These are phyloP conservation scores for Microdochium paspali DNA, from an alignment of 2,329 filamentous ascomycete species.

Conservation along the genomic window DNA sequence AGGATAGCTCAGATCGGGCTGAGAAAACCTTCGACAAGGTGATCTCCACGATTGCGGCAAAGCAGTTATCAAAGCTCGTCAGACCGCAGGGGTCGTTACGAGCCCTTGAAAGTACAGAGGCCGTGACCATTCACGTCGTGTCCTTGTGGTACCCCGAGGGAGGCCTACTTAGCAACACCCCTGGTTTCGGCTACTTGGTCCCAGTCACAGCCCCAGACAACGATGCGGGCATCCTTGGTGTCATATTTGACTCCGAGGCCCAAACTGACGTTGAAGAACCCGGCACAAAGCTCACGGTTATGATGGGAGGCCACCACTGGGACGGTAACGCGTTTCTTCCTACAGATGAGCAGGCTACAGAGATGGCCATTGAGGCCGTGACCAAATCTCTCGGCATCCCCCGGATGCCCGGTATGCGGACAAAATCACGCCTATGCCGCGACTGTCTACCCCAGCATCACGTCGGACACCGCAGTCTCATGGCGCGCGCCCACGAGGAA, in stretches of 20 bases:
- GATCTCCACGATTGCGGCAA: slow-evolving; percentile 53
- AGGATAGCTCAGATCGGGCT: slow-evolving; percentile 7
- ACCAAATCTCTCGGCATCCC: slow-evolving; percentile 66
- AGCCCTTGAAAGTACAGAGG: slow-evolving; percentile 42
- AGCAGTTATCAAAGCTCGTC: slow-evolving; percentile 29
- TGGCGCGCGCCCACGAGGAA: slow-evolving; percentile 46
- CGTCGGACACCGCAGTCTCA: slow-evolving; percentile 62
- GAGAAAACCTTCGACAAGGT: slow-evolving; percentile 41
- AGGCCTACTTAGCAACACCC: slow-evolving; percentile 47
- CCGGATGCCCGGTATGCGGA: slow-evolving; percentile 45
- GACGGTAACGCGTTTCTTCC: slow-evolving; percentile 51
- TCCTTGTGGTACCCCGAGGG: slow-evolving; percentile 74
- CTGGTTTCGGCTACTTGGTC: slow-evolving; percentile 87
- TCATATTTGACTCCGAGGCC: slow-evolving; percentile 79
- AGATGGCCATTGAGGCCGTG: slow-evolving; percentile 62
- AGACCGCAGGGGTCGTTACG: slow-evolving; percentile 26
- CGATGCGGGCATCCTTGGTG: slow-evolving; percentile 75
- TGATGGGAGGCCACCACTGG: slow-evolving; percentile 94
- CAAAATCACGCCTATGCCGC: slow-evolving; percentile 45
- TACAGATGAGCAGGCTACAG: slow-evolving; percentile 52
- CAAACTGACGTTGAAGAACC: slow-evolving; percentile 16
- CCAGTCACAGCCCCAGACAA: slow-evolving; percentile 69
- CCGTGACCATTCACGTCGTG: slow-evolving; percentile 82
- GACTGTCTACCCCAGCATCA: slow-evolving; percentile 88
- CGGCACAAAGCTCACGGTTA: slow-evolving; percentile 85